phyloP scores from a whole-genome alignment of 345 rosid species.

The Populus euphratica region DNA sequence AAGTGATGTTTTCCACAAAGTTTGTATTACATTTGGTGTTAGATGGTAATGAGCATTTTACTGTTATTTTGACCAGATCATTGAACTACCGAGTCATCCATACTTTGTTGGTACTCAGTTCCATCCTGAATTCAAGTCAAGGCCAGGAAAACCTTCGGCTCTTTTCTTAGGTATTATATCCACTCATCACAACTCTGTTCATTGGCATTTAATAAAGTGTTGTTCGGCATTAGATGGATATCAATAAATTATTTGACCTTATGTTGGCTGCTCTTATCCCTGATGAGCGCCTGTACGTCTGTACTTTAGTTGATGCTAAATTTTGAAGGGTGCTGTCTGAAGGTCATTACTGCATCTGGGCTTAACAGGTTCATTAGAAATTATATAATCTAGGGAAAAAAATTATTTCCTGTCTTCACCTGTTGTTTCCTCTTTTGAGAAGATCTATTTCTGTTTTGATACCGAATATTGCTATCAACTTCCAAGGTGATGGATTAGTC shows the following conservation, averaged over 20 bases:
- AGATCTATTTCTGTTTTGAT: background rate
- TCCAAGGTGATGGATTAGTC: background rate
- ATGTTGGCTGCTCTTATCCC: background rate
- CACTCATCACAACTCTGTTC: background rate
- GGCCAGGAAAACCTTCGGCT: conserved; percentile 92
- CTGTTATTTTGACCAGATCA: conserved; percentile 33
- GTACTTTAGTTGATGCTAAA: background rate
- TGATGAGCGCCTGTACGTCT: background rate
- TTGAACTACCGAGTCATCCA: conserved; percentile 60
- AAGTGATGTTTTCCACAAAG: background rate
- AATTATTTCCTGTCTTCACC: background rate
- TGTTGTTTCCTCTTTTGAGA: background rate
- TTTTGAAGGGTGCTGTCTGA: conserved; percentile 1
- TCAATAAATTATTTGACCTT: background rate
- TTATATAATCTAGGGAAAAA: background rate
- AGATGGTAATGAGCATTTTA: background rate
- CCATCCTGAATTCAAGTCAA: conserved; percentile 94
- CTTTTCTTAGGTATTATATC: conserved; percentile 63
- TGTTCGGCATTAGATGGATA: background rate
- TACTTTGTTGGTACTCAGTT: conserved; percentile 78
- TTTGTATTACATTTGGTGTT: background rate
- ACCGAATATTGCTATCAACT: background rate
- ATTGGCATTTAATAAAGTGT: background rate
- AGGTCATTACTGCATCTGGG: background rate
- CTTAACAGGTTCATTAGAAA: background rate